phyloP scores from a whole-genome alignment of 2,329 filamentous ascomycete species.

The Aspergillus luchuensis region DNA sequence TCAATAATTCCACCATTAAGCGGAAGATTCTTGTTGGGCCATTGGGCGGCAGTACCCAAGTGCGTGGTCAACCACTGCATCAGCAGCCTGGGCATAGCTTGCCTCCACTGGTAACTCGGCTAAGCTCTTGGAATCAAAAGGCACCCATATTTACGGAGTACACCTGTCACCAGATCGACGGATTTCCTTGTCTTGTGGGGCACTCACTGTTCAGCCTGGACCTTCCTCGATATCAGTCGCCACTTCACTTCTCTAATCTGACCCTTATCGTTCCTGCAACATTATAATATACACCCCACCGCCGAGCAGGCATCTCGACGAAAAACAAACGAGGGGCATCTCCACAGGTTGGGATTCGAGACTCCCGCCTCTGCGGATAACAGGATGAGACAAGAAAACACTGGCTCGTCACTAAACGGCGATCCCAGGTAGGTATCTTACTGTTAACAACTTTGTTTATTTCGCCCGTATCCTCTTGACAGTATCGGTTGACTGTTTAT shows the following conservation, averaged over 20 bases:
- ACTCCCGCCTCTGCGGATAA: background rate
- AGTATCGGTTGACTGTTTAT: slow-evolving; percentile 2
- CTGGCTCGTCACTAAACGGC: background rate
- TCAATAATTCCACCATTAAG: background rate
- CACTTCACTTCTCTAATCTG: background rate
- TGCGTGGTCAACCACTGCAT: slow-evolving; percentile 4
- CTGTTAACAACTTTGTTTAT: background rate
- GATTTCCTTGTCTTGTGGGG: slow-evolving; percentile 1
- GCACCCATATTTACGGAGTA: background rate
- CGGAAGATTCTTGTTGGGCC: background rate
- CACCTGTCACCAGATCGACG: slow-evolving; percentile 4
- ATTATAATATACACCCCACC: background rate
- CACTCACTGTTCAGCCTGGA: slow-evolving; percentile 1
- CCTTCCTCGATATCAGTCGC: slow-evolving; percentile 2
- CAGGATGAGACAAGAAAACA: background rate
- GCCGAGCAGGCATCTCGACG: background rate
- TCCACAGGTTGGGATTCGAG: background rate
- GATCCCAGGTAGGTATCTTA: background rate
- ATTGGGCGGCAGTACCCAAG: background rate
- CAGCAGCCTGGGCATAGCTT: background rate
- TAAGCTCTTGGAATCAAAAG: background rate
- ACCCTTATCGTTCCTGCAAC: background rate
- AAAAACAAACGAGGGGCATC: background rate
- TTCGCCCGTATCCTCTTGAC: background rate
- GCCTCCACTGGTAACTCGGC: background rate